These are phyloP conservation scores for Apostasia ramifera DNA, from an alignment of 106 monocot species.

Conservation along the genomic window DNA sequence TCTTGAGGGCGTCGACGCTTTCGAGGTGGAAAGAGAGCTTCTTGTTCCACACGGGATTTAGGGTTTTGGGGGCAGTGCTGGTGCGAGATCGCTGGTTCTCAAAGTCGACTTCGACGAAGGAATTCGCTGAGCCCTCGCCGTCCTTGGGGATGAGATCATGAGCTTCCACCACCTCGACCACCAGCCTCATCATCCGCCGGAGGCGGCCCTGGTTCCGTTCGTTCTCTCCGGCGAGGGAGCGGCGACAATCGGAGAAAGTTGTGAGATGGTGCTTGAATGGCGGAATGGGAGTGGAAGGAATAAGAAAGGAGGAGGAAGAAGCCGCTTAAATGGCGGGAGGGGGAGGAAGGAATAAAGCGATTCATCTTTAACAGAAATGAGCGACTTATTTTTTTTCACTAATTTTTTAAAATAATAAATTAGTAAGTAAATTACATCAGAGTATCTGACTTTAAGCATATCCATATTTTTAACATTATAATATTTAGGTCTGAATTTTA, in stretches of 20 bases:
- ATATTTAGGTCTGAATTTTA: too few species aligned
- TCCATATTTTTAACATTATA: too few species aligned
- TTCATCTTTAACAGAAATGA: neutral
- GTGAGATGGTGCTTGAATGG: neutral
- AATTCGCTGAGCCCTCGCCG: conserved; percentile 55
- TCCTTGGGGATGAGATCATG: conserved; percentile 47
- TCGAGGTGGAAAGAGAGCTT: conserved; percentile 36
- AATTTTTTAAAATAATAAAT: too few species aligned
- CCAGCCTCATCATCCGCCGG: conserved; percentile 34
- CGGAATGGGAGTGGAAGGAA: neutral
- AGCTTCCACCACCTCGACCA: conserved; percentile 47
- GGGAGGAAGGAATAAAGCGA: conserved; percentile 1
- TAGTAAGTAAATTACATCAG: too few species aligned
- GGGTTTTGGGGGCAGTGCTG: conserved; percentile 19
- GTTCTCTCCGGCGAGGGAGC: neutral
- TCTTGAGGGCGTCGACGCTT: conserved; percentile 10
- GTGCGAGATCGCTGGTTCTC: conserved; percentile 36
- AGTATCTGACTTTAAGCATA: too few species aligned
- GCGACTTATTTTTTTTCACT: too few species aligned
- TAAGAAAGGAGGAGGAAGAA: neutral
- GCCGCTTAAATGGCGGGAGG: conserved; percentile 8
- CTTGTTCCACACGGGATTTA: conserved; percentile 58
- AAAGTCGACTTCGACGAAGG: conserved; percentile 47
- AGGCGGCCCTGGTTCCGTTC: neutral
- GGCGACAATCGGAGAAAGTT: too few species aligned